phyloP scores from a whole-genome alignment of 805 yeast species.

The Naumovozyma baii region DNA sequence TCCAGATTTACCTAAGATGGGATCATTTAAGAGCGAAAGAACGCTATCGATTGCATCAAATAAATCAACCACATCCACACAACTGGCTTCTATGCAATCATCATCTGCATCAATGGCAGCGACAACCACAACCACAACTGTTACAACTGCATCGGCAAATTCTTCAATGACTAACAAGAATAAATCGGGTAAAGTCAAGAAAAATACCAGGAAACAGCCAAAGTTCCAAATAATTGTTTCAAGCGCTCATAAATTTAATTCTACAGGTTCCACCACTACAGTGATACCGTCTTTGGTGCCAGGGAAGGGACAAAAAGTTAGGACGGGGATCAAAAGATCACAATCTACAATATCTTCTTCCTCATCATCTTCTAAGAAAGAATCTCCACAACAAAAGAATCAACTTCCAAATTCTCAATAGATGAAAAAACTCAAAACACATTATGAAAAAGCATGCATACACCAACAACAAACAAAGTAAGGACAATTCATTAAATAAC shows the following conservation, averaged over 20 bases:
- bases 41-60: slow-evolving; percentile 6
- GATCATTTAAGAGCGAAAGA: slow-evolving; percentile 26
- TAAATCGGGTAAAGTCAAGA: slow-evolving; percentile 11
- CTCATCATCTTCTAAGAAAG: neutral
- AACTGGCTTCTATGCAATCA: neutral
- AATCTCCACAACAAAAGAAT: neutral
- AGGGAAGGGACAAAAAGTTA: slow-evolving; percentile 1
- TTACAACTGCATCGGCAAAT: slow-evolving; percentile 1
- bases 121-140: neutral
- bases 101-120: neutral
- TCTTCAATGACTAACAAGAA: slow-evolving; percentile 1
- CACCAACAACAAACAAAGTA: neutral
- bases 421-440: neutral
- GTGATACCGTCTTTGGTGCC: slow-evolving; percentile 4
- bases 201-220: slow-evolving; percentile 20
- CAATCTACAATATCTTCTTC: slow-evolving; percentile 13
- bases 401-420: slow-evolving; percentile 6
- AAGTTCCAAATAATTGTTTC: slow-evolving; percentile 31
- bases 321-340: slow-evolving; percentile 18
- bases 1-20: slow-evolving; percentile 31
- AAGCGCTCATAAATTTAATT: slow-evolving; percentile 25
- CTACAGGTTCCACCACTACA: slow-evolving; percentile 8
- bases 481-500: neutral
- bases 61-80: slow-evolving; percentile 1
- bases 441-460: slow-evolving; percentile 1